Evolutionary conservation across 1,284 basidiomycete genomes (phyloP), one percentile per base, ranked within the genome.

Genomic region (Pholiota adiposa): DNA sequence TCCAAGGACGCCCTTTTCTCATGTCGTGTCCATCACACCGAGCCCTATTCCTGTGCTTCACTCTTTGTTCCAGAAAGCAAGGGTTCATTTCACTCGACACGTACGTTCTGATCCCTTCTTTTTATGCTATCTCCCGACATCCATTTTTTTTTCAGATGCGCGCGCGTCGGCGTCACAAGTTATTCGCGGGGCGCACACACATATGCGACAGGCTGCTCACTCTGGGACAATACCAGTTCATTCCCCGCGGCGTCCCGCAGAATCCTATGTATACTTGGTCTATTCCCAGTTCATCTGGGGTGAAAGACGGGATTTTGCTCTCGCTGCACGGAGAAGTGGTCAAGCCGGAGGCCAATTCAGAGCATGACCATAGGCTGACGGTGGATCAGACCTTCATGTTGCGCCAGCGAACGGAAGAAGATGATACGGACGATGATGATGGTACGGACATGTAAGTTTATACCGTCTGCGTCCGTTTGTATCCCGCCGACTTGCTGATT

Each of bases 371-470:
- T 34, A 34, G 60, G 34, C 27, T 67, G 40, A 57, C 64, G 5
- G 54, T 70, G 27, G 65, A 69, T 60, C 69, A 71, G 59, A 69
- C 61, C 38, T 71, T 73, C 58, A 60, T 70, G 43, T 48, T 73
- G 51, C 60, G 63, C 21, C 44, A 51, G 51, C 61, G 51, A 16
- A 55, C 2, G 18, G 57, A 43, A 3, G 57, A 56, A 3, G 59
- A 46, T 16, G 58, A 55, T 49, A 49, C 25, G 14, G 44, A 60
- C 19, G 62, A 61, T 14, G 49, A 54, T 5, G 58, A 62, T 27
- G 51, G 33, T 18, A 55, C 43, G 34, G 54, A 55, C 25, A 33
- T 55, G 43, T 55, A 46, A 18, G 41, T 48, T 46, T 16, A 12
- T 33, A 7, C 9, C 27, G 2, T 21, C 40, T 41, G 31, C 6